Evolutionary conservation across 495 filamentous ascomycete genomes (phyloP).

Genomic region (Penicillium malachiteum): DNA sequence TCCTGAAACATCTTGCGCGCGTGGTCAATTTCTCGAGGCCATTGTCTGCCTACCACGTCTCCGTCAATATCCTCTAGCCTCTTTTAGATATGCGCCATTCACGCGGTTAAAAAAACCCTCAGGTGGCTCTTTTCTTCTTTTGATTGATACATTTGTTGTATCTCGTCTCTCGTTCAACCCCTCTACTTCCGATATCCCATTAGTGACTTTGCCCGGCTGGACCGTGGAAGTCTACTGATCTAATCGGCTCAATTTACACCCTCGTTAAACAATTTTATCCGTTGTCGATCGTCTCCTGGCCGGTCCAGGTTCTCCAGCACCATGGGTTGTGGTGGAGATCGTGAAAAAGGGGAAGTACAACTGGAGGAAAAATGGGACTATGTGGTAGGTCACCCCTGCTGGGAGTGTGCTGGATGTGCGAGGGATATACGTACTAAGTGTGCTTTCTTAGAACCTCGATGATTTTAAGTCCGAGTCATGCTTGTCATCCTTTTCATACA

Average conservation of each 20-base stretch:
- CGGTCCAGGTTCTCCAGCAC: slow-evolving; percentile 32
- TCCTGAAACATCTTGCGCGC: slow-evolving; percentile 15
- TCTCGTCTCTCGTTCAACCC: slow-evolving; percentile 7
- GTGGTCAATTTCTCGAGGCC: slow-evolving; percentile 2
- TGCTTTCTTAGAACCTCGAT: slow-evolving; percentile 67
- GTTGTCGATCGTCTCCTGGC: slow-evolving; percentile 27
- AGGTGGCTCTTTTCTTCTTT: slow-evolving; percentile 10
- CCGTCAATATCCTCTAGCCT: slow-evolving; percentile 11
- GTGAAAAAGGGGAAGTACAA: slow-evolving; percentile 64
- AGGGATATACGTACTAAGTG: slow-evolving; percentile 10
- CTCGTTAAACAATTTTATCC: slow-evolving; percentile 9
- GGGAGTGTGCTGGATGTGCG: no score
- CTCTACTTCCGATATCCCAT: neutral
- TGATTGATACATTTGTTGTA: neutral
- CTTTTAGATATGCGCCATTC: slow-evolving; percentile 23
- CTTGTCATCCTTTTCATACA: slow-evolving; percentile 76
- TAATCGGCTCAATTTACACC: neutral
- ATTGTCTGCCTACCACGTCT: slow-evolving; percentile 2
- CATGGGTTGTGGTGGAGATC: slow-evolving; percentile 74
- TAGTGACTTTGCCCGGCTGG: slow-evolving; percentile 43
- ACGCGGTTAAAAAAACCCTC: slow-evolving; percentile 19
- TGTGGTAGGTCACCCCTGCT: slow-evolving; percentile 60
- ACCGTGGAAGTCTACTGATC: slow-evolving; percentile 36
- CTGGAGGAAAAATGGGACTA: slow-evolving; percentile 94
- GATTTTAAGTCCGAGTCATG: slow-evolving; percentile 85